Percentiles rank a stretch among this genome's conserved stretches.
Conservation (phyloP, 306 rosid species). For the Mimosa bimucronata region DNA sequence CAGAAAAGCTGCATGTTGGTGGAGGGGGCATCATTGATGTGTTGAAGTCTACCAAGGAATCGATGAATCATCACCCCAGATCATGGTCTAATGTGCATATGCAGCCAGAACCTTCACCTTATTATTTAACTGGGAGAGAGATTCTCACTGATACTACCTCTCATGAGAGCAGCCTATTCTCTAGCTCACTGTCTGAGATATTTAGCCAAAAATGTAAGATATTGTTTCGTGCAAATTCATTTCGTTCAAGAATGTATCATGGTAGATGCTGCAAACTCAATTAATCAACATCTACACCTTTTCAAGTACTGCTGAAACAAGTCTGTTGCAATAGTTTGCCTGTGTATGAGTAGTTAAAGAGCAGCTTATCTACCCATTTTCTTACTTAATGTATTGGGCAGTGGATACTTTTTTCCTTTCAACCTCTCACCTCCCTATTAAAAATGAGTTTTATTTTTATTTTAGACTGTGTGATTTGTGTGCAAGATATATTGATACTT, state of each 20-base stretch:
- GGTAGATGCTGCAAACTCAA: conserved; percentile 17
- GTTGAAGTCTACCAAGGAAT: conserved; percentile 49
- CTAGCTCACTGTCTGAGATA: conserved; percentile 69
- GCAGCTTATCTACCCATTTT: conserved; percentile 12
- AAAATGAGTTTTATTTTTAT: neutral
- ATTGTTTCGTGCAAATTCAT: conserved; percentile 23
- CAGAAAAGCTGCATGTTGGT: conserved; percentile 38
- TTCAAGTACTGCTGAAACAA: conserved; percentile 21
- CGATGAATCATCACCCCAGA: conserved; percentile 45
- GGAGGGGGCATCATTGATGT: conserved; percentile 39
- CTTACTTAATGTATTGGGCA: conserved; percentile 2
- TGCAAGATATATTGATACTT: conserved; percentile 24
- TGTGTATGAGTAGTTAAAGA: conserved; percentile 1
- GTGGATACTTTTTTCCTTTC: neutral
- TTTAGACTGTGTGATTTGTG: conserved; percentile 21
- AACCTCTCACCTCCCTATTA: neutral
- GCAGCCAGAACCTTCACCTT: conserved; percentile 49
- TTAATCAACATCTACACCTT: conserved; percentile 12
- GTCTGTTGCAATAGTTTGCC: conserved; percentile 22
- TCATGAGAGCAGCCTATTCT: conserved; percentile 69
- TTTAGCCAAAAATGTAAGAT: conserved; percentile 66
- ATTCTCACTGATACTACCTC: conserved; percentile 41
- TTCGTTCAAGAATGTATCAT: conserved; percentile 4
- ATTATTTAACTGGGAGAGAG: conserved; percentile 49
- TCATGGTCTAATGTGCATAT: conserved; percentile 48